A percentile compares a stretch with the other conserved stretches of the same genome.
Conservation (phyloP, 805 yeast genomes). For the Kuraishia cidri region DNA sequence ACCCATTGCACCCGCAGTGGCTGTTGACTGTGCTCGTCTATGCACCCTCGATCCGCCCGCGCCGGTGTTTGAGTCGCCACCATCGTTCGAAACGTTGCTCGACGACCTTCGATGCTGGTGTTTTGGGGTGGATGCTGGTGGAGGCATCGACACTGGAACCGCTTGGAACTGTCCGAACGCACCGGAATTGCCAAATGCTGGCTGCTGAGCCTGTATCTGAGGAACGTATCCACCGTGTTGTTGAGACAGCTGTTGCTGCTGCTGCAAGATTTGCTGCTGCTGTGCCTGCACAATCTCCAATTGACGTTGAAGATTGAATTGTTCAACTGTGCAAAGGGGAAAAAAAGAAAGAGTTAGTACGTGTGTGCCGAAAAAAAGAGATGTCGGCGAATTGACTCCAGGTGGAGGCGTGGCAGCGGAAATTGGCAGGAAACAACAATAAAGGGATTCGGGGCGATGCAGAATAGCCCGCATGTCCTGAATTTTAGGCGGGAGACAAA, state of each 20-base stretch:
- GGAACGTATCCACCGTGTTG: constrained; percentile 10
- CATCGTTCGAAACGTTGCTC: constrained; percentile 10
- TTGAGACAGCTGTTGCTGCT: constrained; percentile 36
- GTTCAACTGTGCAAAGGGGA: constrained; percentile 59
- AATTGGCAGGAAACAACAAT: too few relatives aligned
- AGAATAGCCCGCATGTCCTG: too few relatives aligned
- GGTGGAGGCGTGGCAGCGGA: too few relatives aligned
- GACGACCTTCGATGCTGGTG: constrained; percentile 21
- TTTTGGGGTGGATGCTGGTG: constrained; percentile 15
- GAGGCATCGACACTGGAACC: constrained; percentile 3
- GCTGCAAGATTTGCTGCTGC: constrained; percentile 81
- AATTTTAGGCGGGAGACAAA: too few relatives aligned
- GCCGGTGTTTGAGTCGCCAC: constrained; percentile 22
- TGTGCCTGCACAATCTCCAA: constrained; percentile 87
- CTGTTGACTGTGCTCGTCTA: constrained; percentile 38
- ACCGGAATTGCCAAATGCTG: constrained; percentile 7
- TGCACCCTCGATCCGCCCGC: constrained; percentile 19
- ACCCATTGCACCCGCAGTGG: constrained; percentile 24
- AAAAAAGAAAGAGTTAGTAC: constrained; percentile 7
- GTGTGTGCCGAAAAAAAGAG: too few relatives aligned
- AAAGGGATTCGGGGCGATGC: too few relatives aligned
- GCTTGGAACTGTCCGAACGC: constrained; percentile 10
- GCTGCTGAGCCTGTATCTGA: constrained; percentile 7
- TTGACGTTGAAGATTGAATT: constrained; percentile 82
- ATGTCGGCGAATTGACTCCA: too few relatives aligned